Evolutionary conservation across 768 basidiomycete genomes (phyloP), one percentile per base, ranked within the genome.

Genomic region (Collybia sordida): DNA sequence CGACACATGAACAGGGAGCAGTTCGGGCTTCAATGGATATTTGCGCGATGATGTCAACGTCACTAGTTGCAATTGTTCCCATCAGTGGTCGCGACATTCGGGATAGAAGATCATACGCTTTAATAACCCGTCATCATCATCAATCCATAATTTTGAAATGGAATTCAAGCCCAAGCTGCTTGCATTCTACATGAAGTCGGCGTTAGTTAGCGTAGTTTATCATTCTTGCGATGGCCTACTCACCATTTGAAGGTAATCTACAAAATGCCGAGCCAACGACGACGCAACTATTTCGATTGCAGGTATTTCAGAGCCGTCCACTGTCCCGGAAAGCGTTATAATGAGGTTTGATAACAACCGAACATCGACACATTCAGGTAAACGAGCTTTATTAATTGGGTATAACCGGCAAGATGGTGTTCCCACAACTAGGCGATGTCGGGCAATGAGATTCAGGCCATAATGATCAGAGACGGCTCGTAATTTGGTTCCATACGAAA

Each of bases 71-170:
- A 45, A 17, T 17, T 23, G 31, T 28, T 47, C 50, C 21, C 35
- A 45, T 50, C 22, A 51, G 45, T 17, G 42, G 36, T 52, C 17
- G 23, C 19, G 46, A 47, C 34, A 27, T 25, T 31, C 24, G 21
- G 45, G 45, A 51, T 57, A 50, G 46, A 22, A 54, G 55, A n/a
- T 56, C 65, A 42, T 59, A 80, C 79, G 46, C 66, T 73, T 78
- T 25, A 68, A 62, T 7, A 63, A 53, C 42, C 67, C 70, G 50
- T 76, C 77, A 39, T 69, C 62, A 18, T 75, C 67, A 54, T 78
- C 76, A 18, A 82, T 60, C 53, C 73, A 74, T 18, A 77, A 57
- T 51, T 74, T 68, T n/a, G 86, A 86, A 35, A 88, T 68, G 42
- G 68, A 71, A 50, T 75, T 75, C 45, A 90, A 66, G 31, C 82